Conservation (phyloP, 108 stramenopile genomes). For the Skeletonema marinoi region DNA sequence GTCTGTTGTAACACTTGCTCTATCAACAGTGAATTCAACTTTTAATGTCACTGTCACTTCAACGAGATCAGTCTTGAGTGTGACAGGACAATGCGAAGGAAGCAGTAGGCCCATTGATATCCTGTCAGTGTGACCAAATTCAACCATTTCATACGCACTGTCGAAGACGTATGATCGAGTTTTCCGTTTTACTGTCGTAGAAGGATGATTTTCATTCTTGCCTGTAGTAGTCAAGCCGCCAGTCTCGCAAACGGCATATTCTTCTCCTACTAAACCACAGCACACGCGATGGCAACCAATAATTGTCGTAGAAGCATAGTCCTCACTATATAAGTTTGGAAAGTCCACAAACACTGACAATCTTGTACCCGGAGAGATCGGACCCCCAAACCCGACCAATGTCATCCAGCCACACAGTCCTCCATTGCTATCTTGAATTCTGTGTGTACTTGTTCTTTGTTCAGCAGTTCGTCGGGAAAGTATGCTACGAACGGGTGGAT, state of each 20-base stretch:
- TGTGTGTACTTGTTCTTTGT: conserved; percentile 34
- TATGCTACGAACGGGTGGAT: conserved; percentile 35
- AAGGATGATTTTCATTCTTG: neutral
- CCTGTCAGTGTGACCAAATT: conserved; percentile 37
- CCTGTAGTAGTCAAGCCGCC: neutral
- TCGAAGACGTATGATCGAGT: conserved; percentile 53
- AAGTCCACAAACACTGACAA: conserved; percentile 29
- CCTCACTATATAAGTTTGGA: conserved; percentile 15
- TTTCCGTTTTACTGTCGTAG: conserved; percentile 28
- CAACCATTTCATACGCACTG: conserved; percentile 39
- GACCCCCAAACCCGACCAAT: conserved; percentile 39
- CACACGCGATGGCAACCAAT: conserved; percentile 45
- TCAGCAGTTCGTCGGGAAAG: conserved; percentile 39
- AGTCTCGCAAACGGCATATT: conserved; percentile 37
- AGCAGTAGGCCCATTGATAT: conserved; percentile 50
- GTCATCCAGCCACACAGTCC: conserved; percentile 38
- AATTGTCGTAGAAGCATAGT: conserved; percentile 5
- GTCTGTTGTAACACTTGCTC: neutral
- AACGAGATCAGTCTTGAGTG: conserved; percentile 49
- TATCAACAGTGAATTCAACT: conserved; percentile 42
- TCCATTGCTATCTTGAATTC: conserved; percentile 35
- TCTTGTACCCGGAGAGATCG: conserved; percentile 29
- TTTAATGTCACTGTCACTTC: conserved; percentile 40
- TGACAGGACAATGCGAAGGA: conserved; percentile 48
- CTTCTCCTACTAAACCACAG: conserved; percentile 46